Conservation (phyloP, 1,284 basidiomycete genomes). For the Ceratobasidium sp. region DNA sequence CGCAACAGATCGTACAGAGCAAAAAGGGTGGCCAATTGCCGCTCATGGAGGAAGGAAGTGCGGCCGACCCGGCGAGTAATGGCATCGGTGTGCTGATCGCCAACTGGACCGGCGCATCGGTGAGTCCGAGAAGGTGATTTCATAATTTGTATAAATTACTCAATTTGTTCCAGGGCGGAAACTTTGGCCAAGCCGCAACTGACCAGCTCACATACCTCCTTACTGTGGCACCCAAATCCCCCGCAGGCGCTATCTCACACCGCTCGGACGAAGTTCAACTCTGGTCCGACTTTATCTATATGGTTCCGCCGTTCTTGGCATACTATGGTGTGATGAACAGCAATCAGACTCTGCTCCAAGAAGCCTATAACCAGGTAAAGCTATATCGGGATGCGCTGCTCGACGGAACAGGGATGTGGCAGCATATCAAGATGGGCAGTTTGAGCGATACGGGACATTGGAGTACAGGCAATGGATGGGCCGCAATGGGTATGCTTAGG, state of each 20-base stretch:
- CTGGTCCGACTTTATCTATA: constrained; percentile 72
- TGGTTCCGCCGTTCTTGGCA: constrained; percentile 74
- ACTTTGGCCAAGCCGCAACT: constrained; percentile 46
- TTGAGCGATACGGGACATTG: constrained; percentile 66
- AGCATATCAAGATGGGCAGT: constrained; percentile 62
- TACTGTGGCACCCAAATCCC: constrained; percentile 62
- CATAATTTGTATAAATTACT: too few species aligned
- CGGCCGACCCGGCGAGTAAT: constrained; percentile 47
- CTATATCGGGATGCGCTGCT: too few species aligned
- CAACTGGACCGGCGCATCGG: constrained; percentile 47
- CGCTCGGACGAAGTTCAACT: constrained; percentile 59
- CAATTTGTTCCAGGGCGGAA: constrained; percentile 13
- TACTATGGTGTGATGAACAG: constrained; percentile 54
- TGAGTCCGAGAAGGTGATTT: too few species aligned
- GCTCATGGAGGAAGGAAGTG: too few species aligned
- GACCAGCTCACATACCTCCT: constrained; percentile 57
- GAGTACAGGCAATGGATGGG: constrained; percentile 67
- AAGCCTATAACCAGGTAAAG: constrained; percentile 34
- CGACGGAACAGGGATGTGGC: constrained; percentile 58
- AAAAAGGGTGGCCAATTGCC: too few species aligned
- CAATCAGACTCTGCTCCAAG: constrained; percentile 20
- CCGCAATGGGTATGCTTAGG: constrained; percentile 62
- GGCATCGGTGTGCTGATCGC: constrained; percentile 49
- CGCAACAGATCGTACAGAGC: too few species aligned
- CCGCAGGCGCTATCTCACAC: constrained; percentile 69